Conservation (phyloP, 768 basidiomycete species). For the Auriculariales sp. region DNA sequence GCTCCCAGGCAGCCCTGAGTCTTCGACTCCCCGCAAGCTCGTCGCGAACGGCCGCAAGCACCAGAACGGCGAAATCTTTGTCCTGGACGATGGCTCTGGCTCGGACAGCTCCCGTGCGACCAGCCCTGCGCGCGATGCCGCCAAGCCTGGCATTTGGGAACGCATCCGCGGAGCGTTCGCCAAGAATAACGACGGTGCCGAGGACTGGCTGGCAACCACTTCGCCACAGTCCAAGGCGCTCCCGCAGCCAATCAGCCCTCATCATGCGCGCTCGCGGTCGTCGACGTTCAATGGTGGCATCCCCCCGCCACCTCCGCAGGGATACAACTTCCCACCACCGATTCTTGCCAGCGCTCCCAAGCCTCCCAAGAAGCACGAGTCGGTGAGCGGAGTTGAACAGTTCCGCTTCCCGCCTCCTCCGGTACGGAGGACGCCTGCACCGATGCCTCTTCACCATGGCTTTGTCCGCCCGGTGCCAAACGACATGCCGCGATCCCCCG, state of each 20-base stretch:
- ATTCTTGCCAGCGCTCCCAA: neutral
- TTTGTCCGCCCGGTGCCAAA: constrained; percentile 15
- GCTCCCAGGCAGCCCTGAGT: constrained; percentile 14
- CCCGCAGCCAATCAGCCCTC: neutral
- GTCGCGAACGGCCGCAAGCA: constrained; percentile 31
- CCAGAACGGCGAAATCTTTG: constrained; percentile 15
- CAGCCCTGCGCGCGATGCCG: neutral
- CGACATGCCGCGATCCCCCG: constrained; percentile 9
- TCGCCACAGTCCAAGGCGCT: neutral
- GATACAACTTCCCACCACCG: constrained; percentile 3
- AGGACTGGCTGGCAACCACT: constrained; percentile 3
- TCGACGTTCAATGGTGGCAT: neutral
- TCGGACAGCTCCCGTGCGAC: neutral
- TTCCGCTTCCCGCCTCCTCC: constrained; percentile 9
- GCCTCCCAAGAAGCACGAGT: neutral
- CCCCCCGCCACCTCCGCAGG: neutral
- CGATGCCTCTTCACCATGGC: constrained; percentile 29
- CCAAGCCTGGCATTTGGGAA: constrained; percentile 3
- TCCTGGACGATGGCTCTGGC: constrained; percentile 7
- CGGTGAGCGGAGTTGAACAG: constrained; percentile 13
- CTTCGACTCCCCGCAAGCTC: constrained; percentile 27
- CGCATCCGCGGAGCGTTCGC: constrained; percentile 4
- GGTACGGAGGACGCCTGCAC: constrained; percentile 13
- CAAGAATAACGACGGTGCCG: constrained; percentile 2
- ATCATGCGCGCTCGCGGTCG: neutral